These are phyloP conservation scores for Trichothecium sympodiale DNA, from an alignment of 2,329 filamentous ascomycete species.

Conservation along the genomic window DNA sequence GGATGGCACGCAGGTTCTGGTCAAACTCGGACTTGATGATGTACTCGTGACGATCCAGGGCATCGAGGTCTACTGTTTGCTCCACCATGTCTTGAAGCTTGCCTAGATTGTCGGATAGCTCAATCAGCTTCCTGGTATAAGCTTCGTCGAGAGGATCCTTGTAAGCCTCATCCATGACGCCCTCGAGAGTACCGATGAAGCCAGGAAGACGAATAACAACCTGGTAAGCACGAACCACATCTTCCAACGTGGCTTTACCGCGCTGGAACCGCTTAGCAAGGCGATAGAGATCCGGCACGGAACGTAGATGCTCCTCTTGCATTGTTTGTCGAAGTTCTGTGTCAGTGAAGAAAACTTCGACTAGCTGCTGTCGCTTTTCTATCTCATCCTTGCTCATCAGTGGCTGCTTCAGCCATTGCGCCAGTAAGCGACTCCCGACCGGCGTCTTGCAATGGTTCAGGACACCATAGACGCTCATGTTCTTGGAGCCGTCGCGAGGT, in stretches of 20 bases:
- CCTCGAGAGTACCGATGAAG: slow-evolving; percentile 80
- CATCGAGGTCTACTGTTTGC: slow-evolving; percentile 91
- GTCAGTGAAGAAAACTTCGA: slow-evolving; percentile 88
- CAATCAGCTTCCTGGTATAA: slow-evolving; percentile 74
- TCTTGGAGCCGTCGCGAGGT: slow-evolving; percentile 87
- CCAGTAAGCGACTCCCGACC: slow-evolving; percentile 75
- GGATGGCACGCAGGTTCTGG: slow-evolving; percentile 74
- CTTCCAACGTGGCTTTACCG: slow-evolving; percentile 81
- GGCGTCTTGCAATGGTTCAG: slow-evolving; percentile 98
- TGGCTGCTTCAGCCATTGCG: slow-evolving; percentile 97
- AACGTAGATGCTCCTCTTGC: slow-evolving; percentile 89
- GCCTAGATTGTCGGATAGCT: slow-evolving; percentile 65
- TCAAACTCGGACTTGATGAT: slow-evolving; percentile 99
- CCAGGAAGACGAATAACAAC: slow-evolving; percentile 85
- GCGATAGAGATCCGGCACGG: slow-evolving; percentile 88
- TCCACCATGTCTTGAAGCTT: slow-evolving; percentile 97
- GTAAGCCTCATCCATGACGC: slow-evolving; percentile 91
- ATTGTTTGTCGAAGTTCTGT: slow-evolving; percentile 90
- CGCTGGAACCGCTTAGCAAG: slow-evolving; percentile 92
- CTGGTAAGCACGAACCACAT: slow-evolving; percentile 92
- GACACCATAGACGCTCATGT: slow-evolving; percentile 89
- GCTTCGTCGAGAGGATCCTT: slow-evolving; percentile 74
- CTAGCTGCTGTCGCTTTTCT: slow-evolving; percentile 81
- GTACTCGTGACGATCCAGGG: slow-evolving; percentile 93
- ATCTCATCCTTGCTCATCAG: slow-evolving; percentile 87